Conservation (phyloP, 768 basidiomycete genomes). For the Rickenella mellea region DNA sequence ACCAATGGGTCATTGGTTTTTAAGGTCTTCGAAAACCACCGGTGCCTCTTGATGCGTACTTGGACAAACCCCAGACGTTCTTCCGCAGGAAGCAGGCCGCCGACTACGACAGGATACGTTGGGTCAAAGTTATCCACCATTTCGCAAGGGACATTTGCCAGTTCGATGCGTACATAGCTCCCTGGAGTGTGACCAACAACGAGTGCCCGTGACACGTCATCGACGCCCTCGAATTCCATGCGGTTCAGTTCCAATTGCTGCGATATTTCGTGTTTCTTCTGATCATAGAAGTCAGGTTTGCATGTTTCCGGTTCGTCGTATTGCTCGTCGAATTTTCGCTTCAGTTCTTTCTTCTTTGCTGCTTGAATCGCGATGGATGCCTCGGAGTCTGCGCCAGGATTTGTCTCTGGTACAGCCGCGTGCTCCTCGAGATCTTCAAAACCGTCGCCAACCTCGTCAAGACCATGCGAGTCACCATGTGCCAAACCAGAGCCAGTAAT, state of each 20-base stretch:
- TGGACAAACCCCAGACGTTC: constrained; percentile 91
- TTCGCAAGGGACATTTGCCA: constrained; percentile 78
- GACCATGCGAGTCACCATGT: constrained; percentile 23
- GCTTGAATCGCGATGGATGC: constrained; percentile 42
- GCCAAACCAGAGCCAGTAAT: constrained; percentile 71
- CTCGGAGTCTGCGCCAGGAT: constrained; percentile 4
- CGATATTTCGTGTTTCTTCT: constrained; percentile 87
- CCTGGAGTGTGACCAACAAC: constrained; percentile 91
- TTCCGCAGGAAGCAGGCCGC: constrained; percentile 83
- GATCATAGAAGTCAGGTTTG: constrained; percentile 82
- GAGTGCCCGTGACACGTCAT: constrained; percentile 65
- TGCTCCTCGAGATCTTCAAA: constrained; percentile 32
- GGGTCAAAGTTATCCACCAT: constrained; percentile 92
- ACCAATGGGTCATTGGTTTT: constrained; percentile 98
- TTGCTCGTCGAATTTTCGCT: constrained; percentile 93
- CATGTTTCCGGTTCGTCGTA: constrained; percentile 82
- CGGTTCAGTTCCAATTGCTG: constrained; percentile 74
- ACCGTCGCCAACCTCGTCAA: constrained; percentile 27
- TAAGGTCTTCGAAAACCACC: constrained; percentile 85
- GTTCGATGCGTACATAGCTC: constrained; percentile 86
- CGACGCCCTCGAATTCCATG: constrained; percentile 75
- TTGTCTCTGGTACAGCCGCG: too few species aligned
- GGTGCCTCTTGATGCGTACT: constrained; percentile 91
- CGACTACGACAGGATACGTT: constrained; percentile 81
- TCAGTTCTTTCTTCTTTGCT: constrained; percentile 83